Conservation (phyloP, 495 filamentous ascomycete genomes). For the Tuber calosporum region DNA sequence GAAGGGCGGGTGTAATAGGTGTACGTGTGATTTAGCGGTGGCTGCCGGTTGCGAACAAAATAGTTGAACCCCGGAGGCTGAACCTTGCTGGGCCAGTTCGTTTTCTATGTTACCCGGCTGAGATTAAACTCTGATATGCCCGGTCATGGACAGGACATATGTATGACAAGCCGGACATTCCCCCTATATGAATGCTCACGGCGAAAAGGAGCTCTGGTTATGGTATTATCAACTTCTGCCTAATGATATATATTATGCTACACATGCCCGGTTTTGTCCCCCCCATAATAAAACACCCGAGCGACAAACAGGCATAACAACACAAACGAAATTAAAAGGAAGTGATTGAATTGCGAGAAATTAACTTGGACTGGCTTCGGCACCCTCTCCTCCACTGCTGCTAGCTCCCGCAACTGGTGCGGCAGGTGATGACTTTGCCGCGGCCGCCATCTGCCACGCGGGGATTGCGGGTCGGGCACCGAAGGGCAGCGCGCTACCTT, state of each 20-base stretch:
- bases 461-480: constrained; percentile 66
- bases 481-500: constrained; percentile 46
- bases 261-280: background rate
- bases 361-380: background rate
- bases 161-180: background rate
- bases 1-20: background rate
- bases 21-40: constrained; percentile 4
- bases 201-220: background rate
- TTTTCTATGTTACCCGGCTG: background rate
- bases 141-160: background rate
- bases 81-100: background rate
- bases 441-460: constrained; percentile 78
- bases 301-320: background rate
- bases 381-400: background rate
- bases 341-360: background rate
- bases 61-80: background rate
- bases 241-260: constrained; percentile 2
- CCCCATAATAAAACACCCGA: background rate
- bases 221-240: constrained; percentile 1
- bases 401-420: background rate
- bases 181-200: background rate
- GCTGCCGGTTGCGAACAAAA: background rate
- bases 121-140: background rate
- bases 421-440: constrained; percentile 46
- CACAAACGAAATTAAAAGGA: background rate